Base-by-base conservation (phyloP, 495 filamentous ascomycete genomes). In the Neurospora sp. region DNA sequence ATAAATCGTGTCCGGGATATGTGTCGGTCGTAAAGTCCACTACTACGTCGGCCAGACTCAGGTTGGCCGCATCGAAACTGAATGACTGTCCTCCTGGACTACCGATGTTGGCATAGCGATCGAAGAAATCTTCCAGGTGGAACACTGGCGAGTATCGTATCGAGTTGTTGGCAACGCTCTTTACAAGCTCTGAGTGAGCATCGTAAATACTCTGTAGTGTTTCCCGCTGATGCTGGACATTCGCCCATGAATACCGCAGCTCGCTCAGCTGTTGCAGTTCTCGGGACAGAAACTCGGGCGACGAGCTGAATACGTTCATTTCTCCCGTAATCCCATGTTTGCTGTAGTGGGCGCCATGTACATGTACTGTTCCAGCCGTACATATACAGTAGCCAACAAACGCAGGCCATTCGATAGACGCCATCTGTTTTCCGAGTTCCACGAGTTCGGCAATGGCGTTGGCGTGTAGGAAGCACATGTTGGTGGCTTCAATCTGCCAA, bases 401-500 rank as follows among this genome's bases (percentile, higher is more conserved):
- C 0, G 89, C 90, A 0, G 93, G 92, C 92, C 92, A 94, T 78
- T 94, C 92, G 41, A 94, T 88, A 9, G 89, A 85, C 5, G 88
- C 84, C 37, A 83, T 83, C 76, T 86, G 87, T 68, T 89, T 88
- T 1, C 91, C 92, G 27, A 94, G 87, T 78, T 94, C 91, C 22
- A 94, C 91, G 1, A 96, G 84, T 75, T 95, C 93, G 6, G 91
- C 90, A 69, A 96, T 93, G 1, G 92, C 92, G 79, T 95, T 96
- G 10, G 93, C 92, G 75, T 96, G 93, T 18, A 92, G 85, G 79
- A 96, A 94, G 79, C 93, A 95, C 70, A 94, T 86, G 73, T 94
- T 93, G 1, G 92, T 94, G 0, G 92, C 91, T 76, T 94, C 92
- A 70, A 94, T 94, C 79, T 95, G 93, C 93, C 93, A 96, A 41